phyloP scores from a whole-genome alignment of 2,329 filamentous ascomycete genomes.

The Colletotrichum paranaense region DNA sequence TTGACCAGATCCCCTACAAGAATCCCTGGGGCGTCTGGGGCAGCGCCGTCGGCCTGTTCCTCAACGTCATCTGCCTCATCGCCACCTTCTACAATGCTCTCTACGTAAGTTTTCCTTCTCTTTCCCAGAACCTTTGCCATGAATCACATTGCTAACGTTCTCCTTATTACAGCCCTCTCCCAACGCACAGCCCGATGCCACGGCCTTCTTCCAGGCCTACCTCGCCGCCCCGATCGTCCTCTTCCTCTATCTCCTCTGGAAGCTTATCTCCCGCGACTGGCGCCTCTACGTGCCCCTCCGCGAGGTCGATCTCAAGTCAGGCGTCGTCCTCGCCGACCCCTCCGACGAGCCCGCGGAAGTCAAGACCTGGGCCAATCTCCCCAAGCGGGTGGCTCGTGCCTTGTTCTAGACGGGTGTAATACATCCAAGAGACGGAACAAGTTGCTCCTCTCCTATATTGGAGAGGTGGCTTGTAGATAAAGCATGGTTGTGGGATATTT shows the following conservation, averaged over 20 bases:
- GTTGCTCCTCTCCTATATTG: background rate
- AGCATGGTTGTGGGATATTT: background rate
- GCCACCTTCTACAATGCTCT: constrained; percentile 79
- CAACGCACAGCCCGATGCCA: constrained; percentile 47
- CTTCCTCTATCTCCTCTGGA: constrained; percentile 72
- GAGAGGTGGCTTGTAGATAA: background rate
- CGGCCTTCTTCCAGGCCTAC: constrained; percentile 69
- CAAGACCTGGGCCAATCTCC: constrained; percentile 50
- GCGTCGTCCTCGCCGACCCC: constrained; percentile 65
- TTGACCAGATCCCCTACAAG: constrained; percentile 60
- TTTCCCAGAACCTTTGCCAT: background rate
- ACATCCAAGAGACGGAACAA: background rate
- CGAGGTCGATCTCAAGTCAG: constrained; percentile 72
- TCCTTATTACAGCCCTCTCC: constrained; percentile 45
- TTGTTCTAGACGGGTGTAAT: constrained; percentile 45
- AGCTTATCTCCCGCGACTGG: constrained; percentile 65
- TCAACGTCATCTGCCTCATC: constrained; percentile 76
- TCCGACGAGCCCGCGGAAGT: constrained; percentile 49
- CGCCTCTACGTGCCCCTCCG: constrained; percentile 66
- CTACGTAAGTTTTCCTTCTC: constrained; percentile 50
- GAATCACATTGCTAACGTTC: background rate
- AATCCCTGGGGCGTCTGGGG: constrained; percentile 69
- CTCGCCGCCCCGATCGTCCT: constrained; percentile 68
- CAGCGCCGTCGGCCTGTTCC: constrained; percentile 74
- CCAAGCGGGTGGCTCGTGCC: constrained; percentile 46